Evolutionary conservation across 1,284 basidiomycete species (phyloP).

Genomic region (Agaricales sp.): DNA sequence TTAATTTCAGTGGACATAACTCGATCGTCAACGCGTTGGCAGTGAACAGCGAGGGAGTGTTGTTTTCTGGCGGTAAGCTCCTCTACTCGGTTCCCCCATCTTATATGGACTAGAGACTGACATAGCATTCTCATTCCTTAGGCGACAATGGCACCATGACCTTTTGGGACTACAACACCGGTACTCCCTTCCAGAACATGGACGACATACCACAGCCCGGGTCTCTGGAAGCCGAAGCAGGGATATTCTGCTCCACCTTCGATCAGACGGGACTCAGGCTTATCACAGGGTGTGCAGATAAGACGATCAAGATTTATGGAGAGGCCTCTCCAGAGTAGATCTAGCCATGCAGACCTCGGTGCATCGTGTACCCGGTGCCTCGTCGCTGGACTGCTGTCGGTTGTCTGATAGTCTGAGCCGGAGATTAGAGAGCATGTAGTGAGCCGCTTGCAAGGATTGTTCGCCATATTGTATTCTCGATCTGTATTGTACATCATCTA

Average conservation of each 20-base stretch:
- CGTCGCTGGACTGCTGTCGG: neutral
- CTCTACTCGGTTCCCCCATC: constrained; percentile 9
- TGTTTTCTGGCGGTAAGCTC: constrained; percentile 85
- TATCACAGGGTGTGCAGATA: constrained; percentile 96
- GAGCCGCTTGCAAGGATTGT: too few species aligned
- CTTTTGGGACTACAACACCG: constrained; percentile 93
- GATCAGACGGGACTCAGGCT: constrained; percentile 91
- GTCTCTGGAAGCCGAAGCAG: constrained; percentile 91
- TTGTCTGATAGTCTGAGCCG: neutral
- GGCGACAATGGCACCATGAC: constrained; percentile 86
- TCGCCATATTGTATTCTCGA: neutral
- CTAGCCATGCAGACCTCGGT: neutral
- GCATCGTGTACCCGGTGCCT: too few species aligned
- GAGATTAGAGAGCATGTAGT: too few species aligned
- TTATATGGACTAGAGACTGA: constrained; percentile 7
- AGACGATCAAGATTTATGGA: constrained; percentile 81
- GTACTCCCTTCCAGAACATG: constrained; percentile 89
- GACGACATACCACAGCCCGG: constrained; percentile 96
- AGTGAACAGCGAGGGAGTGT: constrained; percentile 91
- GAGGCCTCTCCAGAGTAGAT: neutral
- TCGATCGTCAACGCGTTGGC: constrained; percentile 95
- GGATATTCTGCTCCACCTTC: constrained; percentile 94
- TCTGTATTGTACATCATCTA: neutral
- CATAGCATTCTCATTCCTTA: constrained; percentile 18
- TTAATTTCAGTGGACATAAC: constrained; percentile 94